A percentile compares a stretch with the other conserved stretches of the same genome.
Evolutionary conservation across 495 filamentous ascomycete genomes (phyloP).

Genomic region (Penicillium daleae): DNA sequence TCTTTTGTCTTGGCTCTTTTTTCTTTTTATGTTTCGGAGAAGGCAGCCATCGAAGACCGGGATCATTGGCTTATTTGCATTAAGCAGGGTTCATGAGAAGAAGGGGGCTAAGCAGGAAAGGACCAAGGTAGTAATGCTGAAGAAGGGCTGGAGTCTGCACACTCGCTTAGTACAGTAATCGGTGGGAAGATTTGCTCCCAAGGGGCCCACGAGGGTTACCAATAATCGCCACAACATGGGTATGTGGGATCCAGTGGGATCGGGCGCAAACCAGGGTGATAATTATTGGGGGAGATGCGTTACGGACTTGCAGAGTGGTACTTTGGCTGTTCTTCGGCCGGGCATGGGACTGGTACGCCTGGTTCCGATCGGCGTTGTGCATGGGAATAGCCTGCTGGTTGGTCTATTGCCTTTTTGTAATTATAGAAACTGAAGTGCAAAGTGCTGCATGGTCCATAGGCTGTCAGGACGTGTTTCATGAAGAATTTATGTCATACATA

Average conservation of each 20-base stretch:
- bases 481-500: neutral
- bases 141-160: neutral
- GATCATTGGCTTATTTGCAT: constrained; percentile 1
- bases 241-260: neutral
- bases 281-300: neutral
- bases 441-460: neutral
- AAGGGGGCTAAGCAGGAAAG: neutral
- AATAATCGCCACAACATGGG: constrained; percentile 2
- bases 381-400: constrained; percentile 5
- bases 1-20: neutral
- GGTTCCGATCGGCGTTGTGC: neutral
- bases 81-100: neutral
- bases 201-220: constrained; percentile 1
- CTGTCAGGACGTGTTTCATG: neutral
- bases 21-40: neutral
- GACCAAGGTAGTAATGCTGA: neutral
- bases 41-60: neutral
- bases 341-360: neutral
- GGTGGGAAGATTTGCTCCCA: neutral
- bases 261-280: neutral
- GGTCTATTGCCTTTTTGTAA: neutral
- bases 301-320: neutral
- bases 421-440: neutral
- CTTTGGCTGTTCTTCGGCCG: neutral
- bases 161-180: neutral